These are phyloP conservation scores for Pseudogymnoascus destructans DNA, from an alignment of 2,329 filamentous ascomycete species.

Conservation along the genomic window DNA sequence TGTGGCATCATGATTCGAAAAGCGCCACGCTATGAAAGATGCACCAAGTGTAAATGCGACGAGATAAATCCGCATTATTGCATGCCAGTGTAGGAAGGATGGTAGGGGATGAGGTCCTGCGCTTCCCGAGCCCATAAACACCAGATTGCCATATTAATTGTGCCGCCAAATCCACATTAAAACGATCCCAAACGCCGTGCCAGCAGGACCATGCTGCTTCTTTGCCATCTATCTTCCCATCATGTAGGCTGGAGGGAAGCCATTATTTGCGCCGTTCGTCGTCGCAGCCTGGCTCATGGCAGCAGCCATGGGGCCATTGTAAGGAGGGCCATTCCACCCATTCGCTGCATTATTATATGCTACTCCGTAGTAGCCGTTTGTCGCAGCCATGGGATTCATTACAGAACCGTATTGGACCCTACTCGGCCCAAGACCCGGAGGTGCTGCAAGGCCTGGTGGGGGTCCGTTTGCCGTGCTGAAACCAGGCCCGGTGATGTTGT, in stretches of 20 bases:
- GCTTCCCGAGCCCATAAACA: slow-evolving; percentile 4
- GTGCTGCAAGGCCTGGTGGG: slow-evolving; percentile 66
- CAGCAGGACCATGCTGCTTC: neutral
- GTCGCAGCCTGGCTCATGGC: slow-evolving; percentile 17
- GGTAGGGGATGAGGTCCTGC: slow-evolving; percentile 3
- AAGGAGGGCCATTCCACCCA: slow-evolving; percentile 22
- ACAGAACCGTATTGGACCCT: slow-evolving; percentile 20
- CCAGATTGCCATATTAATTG: slow-evolving; percentile 1
- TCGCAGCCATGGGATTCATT: slow-evolving; percentile 19
- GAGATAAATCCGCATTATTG: slow-evolving; percentile 1
- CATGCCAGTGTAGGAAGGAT: neutral
- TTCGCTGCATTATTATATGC: slow-evolving; percentile 13
- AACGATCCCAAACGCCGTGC: slow-evolving; percentile 9
- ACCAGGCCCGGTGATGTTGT: slow-evolving; percentile 24
- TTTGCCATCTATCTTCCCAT: slow-evolving; percentile 24
- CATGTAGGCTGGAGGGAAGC: slow-evolving; percentile 27
- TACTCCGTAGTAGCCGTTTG: slow-evolving; percentile 17
- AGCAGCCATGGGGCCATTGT: slow-evolving; percentile 22
- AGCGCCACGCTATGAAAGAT: slow-evolving; percentile 6
- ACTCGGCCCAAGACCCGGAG: slow-evolving; percentile 48
- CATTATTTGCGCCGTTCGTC: slow-evolving; percentile 21
- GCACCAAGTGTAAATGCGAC: slow-evolving; percentile 6
- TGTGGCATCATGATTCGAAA: neutral
- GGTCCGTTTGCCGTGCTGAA: slow-evolving; percentile 43
- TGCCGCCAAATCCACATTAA: slow-evolving; percentile 4